A percentile compares a stretch with the other conserved stretches of the same genome.
Conservation (phyloP, 768 basidiomycete genomes). For the Hemileccinum rubropunctum region DNA sequence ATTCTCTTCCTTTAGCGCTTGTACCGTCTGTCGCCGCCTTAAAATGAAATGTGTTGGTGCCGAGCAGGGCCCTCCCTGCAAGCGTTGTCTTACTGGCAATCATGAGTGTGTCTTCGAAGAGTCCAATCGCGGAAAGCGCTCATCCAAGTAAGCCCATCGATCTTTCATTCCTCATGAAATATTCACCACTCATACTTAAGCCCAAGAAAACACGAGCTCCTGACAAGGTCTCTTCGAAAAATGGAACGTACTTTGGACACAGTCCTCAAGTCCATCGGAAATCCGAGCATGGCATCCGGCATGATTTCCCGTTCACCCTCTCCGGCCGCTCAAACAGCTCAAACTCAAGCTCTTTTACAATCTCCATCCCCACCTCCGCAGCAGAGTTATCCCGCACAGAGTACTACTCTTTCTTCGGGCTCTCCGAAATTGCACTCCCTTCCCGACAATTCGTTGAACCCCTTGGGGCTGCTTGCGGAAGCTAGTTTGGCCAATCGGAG, state of each 20-base stretch:
- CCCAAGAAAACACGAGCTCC: conserved; percentile 77
- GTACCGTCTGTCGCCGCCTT: conserved; percentile 85
- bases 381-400: conserved; percentile 27
- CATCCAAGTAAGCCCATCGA: conserved; percentile 59
- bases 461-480: conserved; percentile 89
- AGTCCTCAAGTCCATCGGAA: conserved; percentile 84
- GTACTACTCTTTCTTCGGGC: conserved; percentile 30
- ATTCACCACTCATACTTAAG: conserved; percentile 29
- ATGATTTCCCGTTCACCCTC: conserved; percentile 84
- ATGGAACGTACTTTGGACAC: conserved; percentile 94
- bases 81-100: conserved; percentile 72
- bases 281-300: conserved; percentile 72
- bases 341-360: conserved; percentile 57
- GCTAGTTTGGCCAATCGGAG: conserved; percentile 77
- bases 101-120: conserved; percentile 98
- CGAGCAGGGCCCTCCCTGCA: conserved; percentile 89
- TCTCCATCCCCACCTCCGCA: conserved; percentile 50
- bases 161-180: conserved; percentile 19
- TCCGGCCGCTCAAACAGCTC: conserved; percentile 49
- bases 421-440: conserved; percentile 89
- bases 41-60: conserved; percentile 95
- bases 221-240: conserved; percentile 79
- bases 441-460: conserved; percentile 91
- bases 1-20: conserved; percentile 55
- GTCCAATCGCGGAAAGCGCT: conserved; percentile 90